A percentile compares a stretch with the other conserved stretches of the same genome.
These are phyloP conservation scores for Lithocarpus polystachyus DNA, from an alignment of 306 rosid species.

Conservation along the genomic window DNA sequence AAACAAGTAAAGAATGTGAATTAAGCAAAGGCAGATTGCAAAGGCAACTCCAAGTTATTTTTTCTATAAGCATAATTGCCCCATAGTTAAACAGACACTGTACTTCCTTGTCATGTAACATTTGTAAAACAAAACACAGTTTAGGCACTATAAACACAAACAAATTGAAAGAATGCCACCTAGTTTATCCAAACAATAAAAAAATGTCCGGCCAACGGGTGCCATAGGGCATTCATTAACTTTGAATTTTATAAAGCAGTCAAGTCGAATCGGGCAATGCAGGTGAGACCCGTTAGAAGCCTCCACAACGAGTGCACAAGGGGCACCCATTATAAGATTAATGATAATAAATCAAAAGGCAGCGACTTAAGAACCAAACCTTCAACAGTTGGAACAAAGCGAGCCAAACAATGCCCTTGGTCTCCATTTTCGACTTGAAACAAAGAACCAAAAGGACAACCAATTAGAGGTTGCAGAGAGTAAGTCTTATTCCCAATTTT, in stretches of 20 bases:
- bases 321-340: no score
- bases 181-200: not conserved
- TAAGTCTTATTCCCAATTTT: conserved; percentile 84
- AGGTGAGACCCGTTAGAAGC: no score
- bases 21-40: not conserved
- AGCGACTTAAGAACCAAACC: conserved; percentile 27
- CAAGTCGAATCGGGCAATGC: no score
- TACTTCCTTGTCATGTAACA: not conserved
- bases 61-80: not conserved
- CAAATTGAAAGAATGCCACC: not conserved
- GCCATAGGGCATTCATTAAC: no score
- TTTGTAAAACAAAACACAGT: not conserved
- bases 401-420: conserved; percentile 47
- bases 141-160: not conserved
- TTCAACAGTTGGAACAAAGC: conserved; percentile 40
- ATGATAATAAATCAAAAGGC: not conserved
- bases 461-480: conserved; percentile 69
- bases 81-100: not conserved
- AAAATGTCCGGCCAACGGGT: no score
- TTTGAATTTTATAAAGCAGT: no score
- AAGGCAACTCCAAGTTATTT: not conserved
- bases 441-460: conserved; percentile 71
- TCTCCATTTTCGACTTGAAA: conserved; percentile 65
- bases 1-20: not conserved
- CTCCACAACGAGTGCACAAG: no score